phyloP scores from a whole-genome alignment of 495 filamentous ascomycete genomes.

The Penicillium alfredii region DNA sequence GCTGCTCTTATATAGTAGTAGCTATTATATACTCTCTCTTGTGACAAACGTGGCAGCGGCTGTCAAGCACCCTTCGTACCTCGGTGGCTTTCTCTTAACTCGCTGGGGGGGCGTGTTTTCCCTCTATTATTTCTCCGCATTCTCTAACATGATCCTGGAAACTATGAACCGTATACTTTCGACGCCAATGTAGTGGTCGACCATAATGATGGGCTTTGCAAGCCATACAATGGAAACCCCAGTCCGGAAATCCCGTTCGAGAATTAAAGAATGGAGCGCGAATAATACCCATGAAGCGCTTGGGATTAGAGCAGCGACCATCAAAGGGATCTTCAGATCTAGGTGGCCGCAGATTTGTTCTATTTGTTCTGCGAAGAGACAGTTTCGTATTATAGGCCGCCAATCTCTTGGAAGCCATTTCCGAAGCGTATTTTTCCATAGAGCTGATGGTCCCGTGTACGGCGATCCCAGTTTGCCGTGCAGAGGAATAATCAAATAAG shows the following conservation, averaged over 20 bases:
- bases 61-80: too few relatives aligned
- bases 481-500: constrained; percentile 16
- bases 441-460: constrained; percentile 10
- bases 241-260: constrained; percentile 1
- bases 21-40: too few relatives aligned
- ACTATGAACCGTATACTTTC: constrained; percentile 14
- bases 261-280: constrained; percentile 10
- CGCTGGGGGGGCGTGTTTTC: too few relatives aligned
- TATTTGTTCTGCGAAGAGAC: not conserved
- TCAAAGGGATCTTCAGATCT: constrained; percentile 12
- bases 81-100: too few relatives aligned
- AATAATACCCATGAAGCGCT: constrained; percentile 22
- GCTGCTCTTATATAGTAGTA: too few relatives aligned
- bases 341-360: constrained; percentile 7
- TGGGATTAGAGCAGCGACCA: constrained; percentile 10
- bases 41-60: too few relatives aligned
- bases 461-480: constrained; percentile 13
- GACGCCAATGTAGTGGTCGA: constrained; percentile 14
- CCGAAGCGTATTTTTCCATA: constrained; percentile 14
- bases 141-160: constrained; percentile 15
- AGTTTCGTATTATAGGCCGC: constrained; percentile 1
- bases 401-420: constrained; percentile 3
- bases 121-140: constrained; percentile 17
- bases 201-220: constrained; percentile 14
- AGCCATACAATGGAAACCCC: constrained; percentile 21